These are phyloP conservation scores for Tolypocladium cylindrosporum DNA, from an alignment of 2,329 filamentous ascomycete genomes.

Conservation along the genomic window DNA sequence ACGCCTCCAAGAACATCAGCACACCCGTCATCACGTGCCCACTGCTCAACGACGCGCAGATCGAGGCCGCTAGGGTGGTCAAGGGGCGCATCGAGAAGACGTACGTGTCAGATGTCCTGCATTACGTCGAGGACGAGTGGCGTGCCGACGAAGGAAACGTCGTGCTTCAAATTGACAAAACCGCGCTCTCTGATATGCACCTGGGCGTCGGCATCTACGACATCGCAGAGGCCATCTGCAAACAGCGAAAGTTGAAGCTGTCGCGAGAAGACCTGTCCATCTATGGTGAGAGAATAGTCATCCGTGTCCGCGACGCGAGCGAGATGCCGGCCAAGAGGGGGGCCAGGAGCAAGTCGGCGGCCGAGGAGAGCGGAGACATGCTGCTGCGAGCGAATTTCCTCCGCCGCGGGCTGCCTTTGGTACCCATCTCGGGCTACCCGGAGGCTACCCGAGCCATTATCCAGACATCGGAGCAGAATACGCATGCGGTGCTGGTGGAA, in stretches of 20 bases:
- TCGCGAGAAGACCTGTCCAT: slow-evolving; percentile 55
- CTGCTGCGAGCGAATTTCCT: slow-evolving; percentile 76
- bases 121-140: slow-evolving; percentile 83
- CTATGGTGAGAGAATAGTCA: slow-evolving; percentile 53
- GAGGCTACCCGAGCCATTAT: slow-evolving; percentile 83
- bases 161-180: slow-evolving; percentile 70
- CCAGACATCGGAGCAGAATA: slow-evolving; percentile 61
- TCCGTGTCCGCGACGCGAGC: slow-evolving; percentile 55
- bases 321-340: slow-evolving; percentile 36
- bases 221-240: slow-evolving; percentile 67
- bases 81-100: slow-evolving; percentile 95
- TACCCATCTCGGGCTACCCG: slow-evolving; percentile 85
- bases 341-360: slow-evolving; percentile 33
- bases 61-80: slow-evolving; percentile 77
- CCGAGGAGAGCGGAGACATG: slow-evolving; percentile 35
- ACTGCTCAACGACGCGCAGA: slow-evolving; percentile 62
- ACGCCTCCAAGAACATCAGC: slow-evolving; percentile 86
- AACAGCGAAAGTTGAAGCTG: slow-evolving; percentile 75
- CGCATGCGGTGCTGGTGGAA: slow-evolving; percentile 75
- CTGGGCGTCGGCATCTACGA: slow-evolving; percentile 67
- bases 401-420: slow-evolving; percentile 67
- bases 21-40: slow-evolving; percentile 89
- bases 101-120: slow-evolving; percentile 70
- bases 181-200: slow-evolving; percentile 69
- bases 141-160: slow-evolving; percentile 66